These are phyloP conservation scores for Kwoniella shandongensis DNA, from an alignment of 768 basidiomycete species.

Conservation along the genomic window DNA sequence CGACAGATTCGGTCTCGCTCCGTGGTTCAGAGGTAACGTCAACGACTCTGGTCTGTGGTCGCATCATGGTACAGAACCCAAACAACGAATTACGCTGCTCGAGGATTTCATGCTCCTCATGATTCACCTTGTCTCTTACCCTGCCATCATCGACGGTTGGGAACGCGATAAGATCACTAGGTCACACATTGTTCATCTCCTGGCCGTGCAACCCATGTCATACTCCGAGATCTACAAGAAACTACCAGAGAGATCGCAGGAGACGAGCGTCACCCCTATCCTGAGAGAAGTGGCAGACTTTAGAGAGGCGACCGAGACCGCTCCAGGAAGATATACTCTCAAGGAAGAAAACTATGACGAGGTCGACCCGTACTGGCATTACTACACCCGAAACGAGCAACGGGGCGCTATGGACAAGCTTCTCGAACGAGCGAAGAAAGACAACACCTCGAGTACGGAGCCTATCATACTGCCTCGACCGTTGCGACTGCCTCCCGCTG, in stretches of 20 bases:
- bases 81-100: slow-evolving; percentile 61
- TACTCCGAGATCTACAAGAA: slow-evolving; percentile 90
- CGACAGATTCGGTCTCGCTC: slow-evolving; percentile 79
- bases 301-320: slow-evolving; percentile 71
- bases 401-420: slow-evolving; percentile 80
- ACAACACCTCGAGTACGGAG: slow-evolving; percentile 61
- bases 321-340: slow-evolving; percentile 84
- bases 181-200: slow-evolving; percentile 83
- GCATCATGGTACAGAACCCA: slow-evolving; percentile 26
- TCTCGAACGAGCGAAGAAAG: slow-evolving; percentile 67
- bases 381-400: slow-evolving; percentile 89
- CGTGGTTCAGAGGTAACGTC: slow-evolving; percentile 65
- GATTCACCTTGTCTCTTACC: slow-evolving; percentile 82
- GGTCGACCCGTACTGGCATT: slow-evolving; percentile 93
- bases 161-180: slow-evolving; percentile 66
- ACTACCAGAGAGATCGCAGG: slow-evolving; percentile 82
- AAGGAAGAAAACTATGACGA: slow-evolving; percentile 78
- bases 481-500: slow-evolving; percentile 59
- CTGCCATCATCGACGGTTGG: slow-evolving; percentile 69
- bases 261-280: slow-evolving; percentile 79
- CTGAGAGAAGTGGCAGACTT: slow-evolving; percentile 77
- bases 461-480: slow-evolving; percentile 74
- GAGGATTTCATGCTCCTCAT: slow-evolving; percentile 88
- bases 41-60: slow-evolving; percentile 25
- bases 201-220: slow-evolving; percentile 80